A percentile compares a stretch with the other conserved stretches of the same genome.
Conservation (phyloP, 177 flowering plant genomes). For the Telopea speciosissima region DNA sequence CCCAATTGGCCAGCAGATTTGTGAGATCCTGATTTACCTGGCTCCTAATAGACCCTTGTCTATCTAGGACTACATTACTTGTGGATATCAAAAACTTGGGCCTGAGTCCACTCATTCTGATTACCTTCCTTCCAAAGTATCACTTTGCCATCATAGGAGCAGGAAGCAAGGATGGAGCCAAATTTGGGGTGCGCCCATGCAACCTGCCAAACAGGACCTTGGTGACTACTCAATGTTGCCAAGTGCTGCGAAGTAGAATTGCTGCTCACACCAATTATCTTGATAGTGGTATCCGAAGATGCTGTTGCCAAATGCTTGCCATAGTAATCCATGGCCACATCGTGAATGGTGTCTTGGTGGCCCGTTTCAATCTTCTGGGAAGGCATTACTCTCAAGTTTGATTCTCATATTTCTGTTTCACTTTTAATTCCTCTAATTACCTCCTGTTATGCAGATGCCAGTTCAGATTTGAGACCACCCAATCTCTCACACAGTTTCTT, state of each 20-base stretch:
- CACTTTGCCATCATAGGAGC: background rate
- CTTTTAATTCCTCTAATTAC: too few relatives aligned
- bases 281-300: background rate
- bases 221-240: constrained; percentile 17
- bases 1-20: too few relatives aligned
- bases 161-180: background rate
- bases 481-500: too few relatives aligned
- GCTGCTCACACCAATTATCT: constrained; percentile 7
- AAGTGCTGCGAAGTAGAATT: constrained; percentile 17
- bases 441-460: too few relatives aligned
- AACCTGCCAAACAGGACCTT: constrained; percentile 25
- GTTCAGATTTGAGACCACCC: too few relatives aligned
- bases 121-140: background rate
- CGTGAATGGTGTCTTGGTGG: background rate
- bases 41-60: too few relatives aligned
- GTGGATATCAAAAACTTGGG: background rate
- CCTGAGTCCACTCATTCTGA: background rate
- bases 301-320: constrained; percentile 21
- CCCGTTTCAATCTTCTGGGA: constrained; percentile 16
- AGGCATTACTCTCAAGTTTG: constrained; percentile 14
- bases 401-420: too few relatives aligned
- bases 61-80: too few relatives aligned
- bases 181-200: constrained; percentile 15
- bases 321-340: constrained; percentile 27
- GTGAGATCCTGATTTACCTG: too few relatives aligned